Evolutionary conservation across 2,329 filamentous ascomycete genomes (phyloP).

Genomic region (Fusarium proliferatum): DNA sequence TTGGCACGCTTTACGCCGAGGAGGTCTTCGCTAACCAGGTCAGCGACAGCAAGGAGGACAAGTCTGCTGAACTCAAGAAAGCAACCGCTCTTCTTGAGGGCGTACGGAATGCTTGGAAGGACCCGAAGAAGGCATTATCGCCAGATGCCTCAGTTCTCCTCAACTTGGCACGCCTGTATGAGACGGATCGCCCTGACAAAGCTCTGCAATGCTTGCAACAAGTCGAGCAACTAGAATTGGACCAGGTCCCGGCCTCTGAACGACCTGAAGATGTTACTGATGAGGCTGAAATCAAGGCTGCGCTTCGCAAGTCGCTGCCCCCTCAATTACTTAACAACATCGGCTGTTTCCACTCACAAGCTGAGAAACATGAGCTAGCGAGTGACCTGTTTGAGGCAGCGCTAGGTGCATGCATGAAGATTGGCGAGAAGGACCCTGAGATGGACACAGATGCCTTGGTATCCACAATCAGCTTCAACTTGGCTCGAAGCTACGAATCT

Average conservation of each 20-base stretch:
- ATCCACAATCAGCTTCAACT: slow-evolving; percentile 96
- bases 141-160: slow-evolving; percentile 89
- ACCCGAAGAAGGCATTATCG: slow-evolving; percentile 83
- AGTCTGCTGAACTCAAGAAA: slow-evolving; percentile 84
- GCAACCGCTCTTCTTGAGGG: slow-evolving; percentile 85
- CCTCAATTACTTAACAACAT: slow-evolving; percentile 97
- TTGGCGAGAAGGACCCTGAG: slow-evolving; percentile 78
- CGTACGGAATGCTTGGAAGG: slow-evolving; percentile 90
- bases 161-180: slow-evolving; percentile 92
- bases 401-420: slow-evolving; percentile 85
- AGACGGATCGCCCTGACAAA: slow-evolving; percentile 86
- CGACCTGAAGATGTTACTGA: slow-evolving; percentile 67
- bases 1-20: slow-evolving; percentile 93
- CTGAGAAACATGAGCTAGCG: slow-evolving; percentile 82
- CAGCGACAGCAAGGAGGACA: slow-evolving; percentile 83
- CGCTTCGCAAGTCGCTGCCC: slow-evolving; percentile 81
- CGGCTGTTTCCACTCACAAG: slow-evolving; percentile 92
- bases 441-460: slow-evolving; percentile 91
- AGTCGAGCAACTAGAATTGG: slow-evolving; percentile 89
- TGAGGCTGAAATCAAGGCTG: slow-evolving; percentile 67
- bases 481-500: slow-evolving; percentile 92
- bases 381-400: slow-evolving; percentile 93
- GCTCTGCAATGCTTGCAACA: slow-evolving; percentile 91
- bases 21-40: slow-evolving; percentile 87
- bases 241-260: slow-evolving; percentile 78